Percentiles rank a stretch among this genome's conserved stretches.
phyloP scores from a whole-genome alignment of 2,329 filamentous ascomycete species.

The Arthrocladium fulminans region DNA sequence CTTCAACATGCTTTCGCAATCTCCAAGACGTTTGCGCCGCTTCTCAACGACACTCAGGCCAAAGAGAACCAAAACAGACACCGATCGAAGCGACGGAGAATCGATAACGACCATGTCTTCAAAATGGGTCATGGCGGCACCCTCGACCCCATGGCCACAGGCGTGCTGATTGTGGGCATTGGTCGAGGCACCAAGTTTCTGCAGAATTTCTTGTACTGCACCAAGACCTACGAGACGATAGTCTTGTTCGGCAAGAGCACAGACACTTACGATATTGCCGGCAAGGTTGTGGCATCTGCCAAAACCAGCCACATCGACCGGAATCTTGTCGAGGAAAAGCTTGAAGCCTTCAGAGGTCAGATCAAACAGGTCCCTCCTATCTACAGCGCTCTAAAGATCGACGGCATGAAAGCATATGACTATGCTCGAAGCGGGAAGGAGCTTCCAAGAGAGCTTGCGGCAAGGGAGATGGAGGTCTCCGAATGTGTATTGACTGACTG shows the following conservation, averaged over 20 bases:
- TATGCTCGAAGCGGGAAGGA: constrained; percentile 85
- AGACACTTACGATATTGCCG: constrained; percentile 81
- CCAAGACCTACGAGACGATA: constrained; percentile 84
- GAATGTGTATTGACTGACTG: constrained; percentile 78
- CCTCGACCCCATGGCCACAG: constrained; percentile 85
- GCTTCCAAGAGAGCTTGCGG: constrained; percentile 75
- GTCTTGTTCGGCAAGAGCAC: constrained; percentile 87
- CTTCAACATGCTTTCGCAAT: constrained; percentile 76
- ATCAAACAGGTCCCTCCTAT: constrained; percentile 86
- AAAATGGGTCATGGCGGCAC: constrained; percentile 97
- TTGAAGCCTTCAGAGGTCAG: constrained; percentile 76
- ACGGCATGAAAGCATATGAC: constrained; percentile 91
- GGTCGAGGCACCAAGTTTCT: constrained; percentile 81
- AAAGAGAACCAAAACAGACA: constrained; percentile 26
- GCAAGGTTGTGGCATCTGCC: constrained; percentile 68
- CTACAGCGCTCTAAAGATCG: constrained; percentile 84
- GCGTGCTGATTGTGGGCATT: constrained; percentile 80
- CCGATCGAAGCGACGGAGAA: constrained; percentile 48
- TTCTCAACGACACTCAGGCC: constrained; percentile 52
- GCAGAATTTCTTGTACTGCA: constrained; percentile 70
- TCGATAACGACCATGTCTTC: constrained; percentile 56
- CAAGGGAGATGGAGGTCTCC: constrained; percentile 66
- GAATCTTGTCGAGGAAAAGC: constrained; percentile 68
- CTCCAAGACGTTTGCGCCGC: constrained; percentile 68
- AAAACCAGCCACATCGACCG: constrained; percentile 41